A percentile compares a stretch with the other conserved stretches of the same genome.
Evolutionary conservation across 2,329 filamentous ascomycete genomes (phyloP).

Genomic region (Hymenoscyphus scutula): DNA sequence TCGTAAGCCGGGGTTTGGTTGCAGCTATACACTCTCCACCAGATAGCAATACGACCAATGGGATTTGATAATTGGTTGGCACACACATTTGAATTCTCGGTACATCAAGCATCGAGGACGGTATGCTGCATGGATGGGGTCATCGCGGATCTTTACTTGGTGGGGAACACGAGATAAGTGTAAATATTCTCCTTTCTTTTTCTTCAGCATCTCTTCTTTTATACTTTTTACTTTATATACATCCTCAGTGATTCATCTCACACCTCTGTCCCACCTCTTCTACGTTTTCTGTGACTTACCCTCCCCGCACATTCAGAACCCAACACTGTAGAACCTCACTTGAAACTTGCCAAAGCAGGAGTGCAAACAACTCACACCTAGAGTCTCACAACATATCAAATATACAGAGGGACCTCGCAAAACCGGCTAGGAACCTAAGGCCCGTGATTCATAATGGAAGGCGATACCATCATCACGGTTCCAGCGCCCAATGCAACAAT

Average conservation of each 20-base stretch:
- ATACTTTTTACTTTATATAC: background rate
- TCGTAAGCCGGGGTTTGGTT: background rate
- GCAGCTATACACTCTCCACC: conserved; percentile 1
- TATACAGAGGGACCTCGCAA: background rate
- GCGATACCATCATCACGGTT: background rate
- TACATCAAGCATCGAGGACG: background rate
- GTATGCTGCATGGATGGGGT: background rate
- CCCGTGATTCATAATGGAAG: background rate
- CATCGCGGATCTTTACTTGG: background rate
- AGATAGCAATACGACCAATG: background rate
- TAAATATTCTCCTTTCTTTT: background rate
- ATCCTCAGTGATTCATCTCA: background rate
- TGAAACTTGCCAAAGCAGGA: background rate
- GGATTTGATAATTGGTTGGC: background rate
- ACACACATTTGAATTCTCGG: conserved; percentile 1
- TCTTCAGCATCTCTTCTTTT: background rate
- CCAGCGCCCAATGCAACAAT: background rate
- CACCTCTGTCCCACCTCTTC: background rate
- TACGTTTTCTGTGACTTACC: background rate
- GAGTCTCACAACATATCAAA: background rate
- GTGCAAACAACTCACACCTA: background rate
- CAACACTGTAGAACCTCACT: background rate
- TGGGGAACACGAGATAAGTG: background rate
- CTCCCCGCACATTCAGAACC: background rate
- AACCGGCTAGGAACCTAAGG: background rate